These are phyloP conservation scores for Cyclotella atomus DNA, from an alignment of 108 stramenopile genomes.

Conservation along the genomic window DNA sequence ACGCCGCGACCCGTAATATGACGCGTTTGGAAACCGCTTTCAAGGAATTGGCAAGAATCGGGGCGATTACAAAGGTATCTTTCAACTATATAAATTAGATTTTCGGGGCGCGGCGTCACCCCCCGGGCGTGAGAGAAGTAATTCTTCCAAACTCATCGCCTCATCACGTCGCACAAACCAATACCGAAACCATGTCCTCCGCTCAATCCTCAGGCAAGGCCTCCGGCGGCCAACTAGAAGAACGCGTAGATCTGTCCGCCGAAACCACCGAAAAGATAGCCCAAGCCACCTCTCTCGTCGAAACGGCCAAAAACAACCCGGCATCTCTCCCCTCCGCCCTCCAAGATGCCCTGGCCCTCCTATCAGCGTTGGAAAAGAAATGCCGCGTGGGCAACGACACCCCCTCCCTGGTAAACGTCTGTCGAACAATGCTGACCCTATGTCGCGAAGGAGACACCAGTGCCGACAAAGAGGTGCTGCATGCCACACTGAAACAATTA, in stretches of 20 bases:
- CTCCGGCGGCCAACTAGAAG: slow-evolving; percentile 85
- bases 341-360: slow-evolving; percentile 48
- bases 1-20: too few relatives aligned
- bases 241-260: slow-evolving; percentile 76
- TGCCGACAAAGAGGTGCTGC: slow-evolving; percentile 55
- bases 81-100: too few relatives aligned
- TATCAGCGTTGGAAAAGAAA: slow-evolving; percentile 83
- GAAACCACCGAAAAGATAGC: slow-evolving; percentile 83
- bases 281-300: slow-evolving; percentile 62
- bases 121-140: too few relatives aligned
- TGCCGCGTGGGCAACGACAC: slow-evolving; percentile 88
- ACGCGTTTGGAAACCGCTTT: too few relatives aligned
- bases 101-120: too few relatives aligned
- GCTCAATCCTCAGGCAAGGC: slow-evolving; percentile 64
- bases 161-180: background rate
- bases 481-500: slow-evolving; percentile 69
- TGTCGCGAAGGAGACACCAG: slow-evolving; percentile 52
- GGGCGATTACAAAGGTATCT: too few relatives aligned
- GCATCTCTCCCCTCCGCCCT: slow-evolving; percentile 44
- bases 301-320: background rate
- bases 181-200: slow-evolving; percentile 12
- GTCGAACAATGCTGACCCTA: slow-evolving; percentile 64
- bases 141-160: background rate
- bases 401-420: slow-evolving; percentile 74
- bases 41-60: too few relatives aligned